Evolutionary conservation across 257 asterid species (phyloP).

Genomic region (Solanum tarijense): DNA sequence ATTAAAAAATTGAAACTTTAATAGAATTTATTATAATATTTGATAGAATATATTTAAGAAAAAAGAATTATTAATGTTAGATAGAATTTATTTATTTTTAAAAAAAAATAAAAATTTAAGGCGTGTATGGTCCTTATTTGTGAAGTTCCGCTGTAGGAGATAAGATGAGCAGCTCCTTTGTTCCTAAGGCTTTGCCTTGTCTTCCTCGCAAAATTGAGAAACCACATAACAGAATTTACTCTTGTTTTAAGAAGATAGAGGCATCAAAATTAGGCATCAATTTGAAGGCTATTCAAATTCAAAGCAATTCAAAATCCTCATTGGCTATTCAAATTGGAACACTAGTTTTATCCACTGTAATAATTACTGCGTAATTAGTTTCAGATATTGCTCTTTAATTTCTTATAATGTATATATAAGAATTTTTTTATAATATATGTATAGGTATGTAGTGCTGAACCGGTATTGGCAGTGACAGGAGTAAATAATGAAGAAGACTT

Average conservation of each 20-base stretch:
- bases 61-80: too few species aligned
- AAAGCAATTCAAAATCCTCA: conserved; percentile 18
- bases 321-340: conserved; percentile 58
- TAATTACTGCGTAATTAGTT: neutral
- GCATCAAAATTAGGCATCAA: neutral
- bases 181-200: neutral
- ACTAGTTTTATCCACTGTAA: conserved; percentile 36
- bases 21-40: too few species aligned
- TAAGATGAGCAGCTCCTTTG: neutral
- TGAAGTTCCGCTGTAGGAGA: neutral
- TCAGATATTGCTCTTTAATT: neutral
- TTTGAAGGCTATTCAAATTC: conserved; percentile 10
- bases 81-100: too few species aligned
- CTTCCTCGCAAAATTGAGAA: neutral
- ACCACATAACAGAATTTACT: neutral
- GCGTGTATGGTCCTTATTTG: neutral
- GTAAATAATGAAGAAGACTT: conserved; percentile 53
- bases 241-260: neutral
- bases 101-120: neutral
- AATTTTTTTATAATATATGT: neutral
- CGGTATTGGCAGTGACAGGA: neutral
- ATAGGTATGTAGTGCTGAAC: neutral
- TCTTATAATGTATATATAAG: neutral
- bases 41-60: neutral
- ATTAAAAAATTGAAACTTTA: too few species aligned